Evolutionary conservation across 176 grass and related monocot species (phyloP).

Genomic region (Bromus sterilis): DNA sequence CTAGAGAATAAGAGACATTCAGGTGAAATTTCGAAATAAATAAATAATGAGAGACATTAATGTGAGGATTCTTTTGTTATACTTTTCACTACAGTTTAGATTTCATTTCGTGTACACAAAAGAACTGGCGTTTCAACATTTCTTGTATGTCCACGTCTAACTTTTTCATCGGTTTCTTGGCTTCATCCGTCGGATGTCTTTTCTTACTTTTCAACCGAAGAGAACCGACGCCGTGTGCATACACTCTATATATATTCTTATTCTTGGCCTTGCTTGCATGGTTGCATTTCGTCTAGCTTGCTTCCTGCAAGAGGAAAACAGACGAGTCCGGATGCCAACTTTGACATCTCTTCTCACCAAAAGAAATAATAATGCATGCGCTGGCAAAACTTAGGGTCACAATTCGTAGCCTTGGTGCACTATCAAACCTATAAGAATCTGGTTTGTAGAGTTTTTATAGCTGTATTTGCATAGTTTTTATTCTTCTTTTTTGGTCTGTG

Average conservation of each 20-base stretch:
- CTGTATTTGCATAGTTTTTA: neutral
- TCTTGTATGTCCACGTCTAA: neutral
- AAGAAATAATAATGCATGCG: neutral
- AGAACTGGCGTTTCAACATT: neutral
- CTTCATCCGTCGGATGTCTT: neutral
- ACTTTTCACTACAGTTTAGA: neutral
- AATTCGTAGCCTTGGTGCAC: neutral
- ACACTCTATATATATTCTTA: neutral
- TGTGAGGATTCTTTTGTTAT: no score
- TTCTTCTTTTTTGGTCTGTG: neutral
- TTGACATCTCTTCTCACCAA: neutral
- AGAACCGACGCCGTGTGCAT: neutral
- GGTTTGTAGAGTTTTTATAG: neutral
- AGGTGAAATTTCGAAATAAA: no score
- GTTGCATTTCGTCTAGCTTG: conserved; percentile 23
- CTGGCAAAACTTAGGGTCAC: neutral
- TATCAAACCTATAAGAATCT: neutral
- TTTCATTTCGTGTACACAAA: neutral
- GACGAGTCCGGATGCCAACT: neutral
- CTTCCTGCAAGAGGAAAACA: neutral
- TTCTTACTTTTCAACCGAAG: neutral
- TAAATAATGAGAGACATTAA: no score
- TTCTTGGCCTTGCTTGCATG: conserved; percentile 15
- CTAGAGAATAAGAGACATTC: no score
- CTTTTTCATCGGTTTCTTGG: neutral